phyloP scores from a whole-genome alignment of 2,329 filamentous ascomycete genomes.

The Aspergillus fumigatus region DNA sequence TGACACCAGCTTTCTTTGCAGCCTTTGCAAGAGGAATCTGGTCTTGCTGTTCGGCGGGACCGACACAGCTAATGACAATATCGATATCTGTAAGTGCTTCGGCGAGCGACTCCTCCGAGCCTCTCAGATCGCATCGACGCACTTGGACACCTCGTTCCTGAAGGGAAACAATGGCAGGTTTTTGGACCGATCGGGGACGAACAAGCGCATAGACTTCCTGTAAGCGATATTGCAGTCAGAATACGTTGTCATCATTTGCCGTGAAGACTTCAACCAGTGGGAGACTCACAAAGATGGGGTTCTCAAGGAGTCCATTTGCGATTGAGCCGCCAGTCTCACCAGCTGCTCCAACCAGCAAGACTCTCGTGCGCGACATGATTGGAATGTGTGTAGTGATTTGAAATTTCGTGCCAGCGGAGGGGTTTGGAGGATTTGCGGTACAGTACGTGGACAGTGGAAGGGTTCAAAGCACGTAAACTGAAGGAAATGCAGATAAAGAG shows the following conservation, averaged over 20 bases:
- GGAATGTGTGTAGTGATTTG: not conserved
- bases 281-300: conserved; percentile 23
- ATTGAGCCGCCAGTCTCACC: conserved; percentile 40
- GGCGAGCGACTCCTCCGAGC: conserved; percentile 39
- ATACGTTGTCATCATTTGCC: not conserved
- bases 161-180: conserved; percentile 41
- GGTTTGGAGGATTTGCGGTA: not conserved
- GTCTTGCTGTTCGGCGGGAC: conserved; percentile 30
- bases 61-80: conserved; percentile 44
- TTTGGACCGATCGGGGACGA: conserved; percentile 45
- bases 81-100: conserved; percentile 41
- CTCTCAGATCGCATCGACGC: conserved; percentile 41
- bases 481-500: not conserved
- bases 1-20: conserved; percentile 47
- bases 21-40: conserved; percentile 48
- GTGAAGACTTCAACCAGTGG: not conserved
- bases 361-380: conserved; percentile 34
- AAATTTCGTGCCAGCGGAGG: not conserved
- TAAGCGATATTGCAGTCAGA: conserved; percentile 5
- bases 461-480: conserved; percentile 2
- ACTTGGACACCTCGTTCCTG: conserved; percentile 42
- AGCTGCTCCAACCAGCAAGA: conserved; percentile 36
- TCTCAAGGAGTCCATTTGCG: conserved; percentile 33
- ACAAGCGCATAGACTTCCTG: conserved; percentile 49
- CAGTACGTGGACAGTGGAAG: not conserved